Evolutionary conservation across 306 rosid species (phyloP), one percentile per base, ranked within the genome.

Genomic region (Sechiopsis laciniata): DNA sequence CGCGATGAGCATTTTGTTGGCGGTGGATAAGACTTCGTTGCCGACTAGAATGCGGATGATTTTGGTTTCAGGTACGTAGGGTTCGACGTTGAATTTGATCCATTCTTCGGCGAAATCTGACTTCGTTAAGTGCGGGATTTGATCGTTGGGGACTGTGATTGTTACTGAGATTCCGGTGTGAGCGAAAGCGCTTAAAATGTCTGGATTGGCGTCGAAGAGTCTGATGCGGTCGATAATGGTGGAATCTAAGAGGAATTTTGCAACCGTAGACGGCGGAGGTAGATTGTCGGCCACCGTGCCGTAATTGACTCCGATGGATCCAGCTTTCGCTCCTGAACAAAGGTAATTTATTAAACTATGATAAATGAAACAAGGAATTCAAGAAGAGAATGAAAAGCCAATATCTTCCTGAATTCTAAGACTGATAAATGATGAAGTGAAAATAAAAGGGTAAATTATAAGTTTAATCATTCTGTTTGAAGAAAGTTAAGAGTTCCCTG

Each of bases 251-350:
- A 91, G 80, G 74, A 91, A 91, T 0, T 80, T 74, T 2, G 88
- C 90, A 2, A 91, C 97, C 48, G 78, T 48, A 0, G 82, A 10
- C 10, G 97, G 82, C 35, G 89, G 90, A 17, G 95, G 90, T 54
- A 90, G 95, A 62, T 90, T 75, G 74, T 81, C 73, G n/a, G 90
- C 96, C 50, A 82, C 63, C 0, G 90, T 90, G 16, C 96, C 96
- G 48, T 85, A 87, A 76, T 88, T 91, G n/a, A 87, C 97, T 53
- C 92, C 97, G 42, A 88, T 85, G 1, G 80, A 57, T 59, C 90
- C 90, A 59, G 83, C 89, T 55, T 77, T 74, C 3, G 53, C 87
- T 59, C 75, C 87, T 85, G 77, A 35, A 60, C 26, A 32, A 72
- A 19, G 24, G 24, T n/a, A 72, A 42, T 3, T n/a, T 13, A 2